These are phyloP conservation scores for Aechmea fasciata DNA, from an alignment of 176 grass and related monocot species.

Conservation along the genomic window DNA sequence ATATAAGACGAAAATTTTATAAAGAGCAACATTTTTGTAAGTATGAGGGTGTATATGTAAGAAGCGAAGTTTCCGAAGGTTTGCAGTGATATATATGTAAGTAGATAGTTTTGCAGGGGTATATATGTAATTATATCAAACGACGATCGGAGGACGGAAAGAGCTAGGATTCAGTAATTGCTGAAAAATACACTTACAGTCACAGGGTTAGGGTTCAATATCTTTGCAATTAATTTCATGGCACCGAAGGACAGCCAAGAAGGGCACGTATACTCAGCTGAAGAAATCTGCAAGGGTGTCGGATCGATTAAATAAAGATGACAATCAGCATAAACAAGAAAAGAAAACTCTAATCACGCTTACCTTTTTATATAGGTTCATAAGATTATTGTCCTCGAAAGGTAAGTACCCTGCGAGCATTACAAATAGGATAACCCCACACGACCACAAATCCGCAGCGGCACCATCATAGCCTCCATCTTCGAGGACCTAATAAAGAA, in stretches of 20 bases:
- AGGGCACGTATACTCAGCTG: constrained; percentile 68
- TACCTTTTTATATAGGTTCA: constrained; percentile 89
- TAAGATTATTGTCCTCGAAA: constrained; percentile 91
- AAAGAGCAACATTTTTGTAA: too few relatives aligned
- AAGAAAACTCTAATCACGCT: constrained; percentile 5
- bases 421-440: constrained; percentile 93
- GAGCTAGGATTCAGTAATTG: not conserved
- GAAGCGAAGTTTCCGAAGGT: too few relatives aligned
- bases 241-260: constrained; percentile 85
- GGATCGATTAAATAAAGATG: constrained; percentile 6
- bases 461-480: constrained; percentile 97
- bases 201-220: constrained; percentile 74
- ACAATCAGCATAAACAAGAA: not conserved
- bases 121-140: not conserved
- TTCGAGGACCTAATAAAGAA: constrained; percentile 62
- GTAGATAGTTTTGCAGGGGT: not conserved
- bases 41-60: too few relatives aligned
- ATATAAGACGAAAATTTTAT: too few relatives aligned
- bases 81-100: too few relatives aligned
- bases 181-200: constrained; percentile 44
- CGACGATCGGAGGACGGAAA: not conserved
- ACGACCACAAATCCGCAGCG: constrained; percentile 93
- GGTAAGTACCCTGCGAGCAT: constrained; percentile 86
- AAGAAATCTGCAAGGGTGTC: constrained; percentile 56
- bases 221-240: constrained; percentile 73